A percentile compares a stretch with the other conserved stretches of the same genome.
Evolutionary conservation across 305 asterid genomes (phyloP).

Genomic region (Fraxinus platypoda): DNA sequence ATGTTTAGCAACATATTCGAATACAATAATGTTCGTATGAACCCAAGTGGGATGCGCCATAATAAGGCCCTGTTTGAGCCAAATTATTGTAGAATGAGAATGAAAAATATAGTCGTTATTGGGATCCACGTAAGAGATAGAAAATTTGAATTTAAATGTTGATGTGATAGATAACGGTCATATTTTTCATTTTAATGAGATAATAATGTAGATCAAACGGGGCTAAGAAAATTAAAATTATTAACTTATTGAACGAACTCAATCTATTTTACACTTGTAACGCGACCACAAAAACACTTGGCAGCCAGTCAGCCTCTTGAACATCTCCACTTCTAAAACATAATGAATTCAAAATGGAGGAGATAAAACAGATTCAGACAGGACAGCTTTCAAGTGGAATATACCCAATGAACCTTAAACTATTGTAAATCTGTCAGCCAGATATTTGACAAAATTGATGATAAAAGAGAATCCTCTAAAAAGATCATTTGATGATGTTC

Average conservation of each 20-base stretch:
- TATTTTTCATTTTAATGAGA: too few relatives aligned
- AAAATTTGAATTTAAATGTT: too few relatives aligned
- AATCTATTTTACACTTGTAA: background rate
- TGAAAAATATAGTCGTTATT: too few relatives aligned
- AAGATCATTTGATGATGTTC: slow-evolving; percentile 34
- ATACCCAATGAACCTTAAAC: slow-evolving; percentile 22
- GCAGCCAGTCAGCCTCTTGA: background rate
- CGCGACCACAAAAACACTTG: background rate
- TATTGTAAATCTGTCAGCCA: slow-evolving; percentile 35
- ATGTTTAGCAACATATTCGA: background rate
- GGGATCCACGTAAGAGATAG: too few relatives aligned
- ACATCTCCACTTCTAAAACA: background rate
- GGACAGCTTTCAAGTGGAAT: slow-evolving; percentile 15
- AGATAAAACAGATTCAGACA: slow-evolving; percentile 21
- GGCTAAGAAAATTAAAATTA: too few relatives aligned
- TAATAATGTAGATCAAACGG: too few relatives aligned
- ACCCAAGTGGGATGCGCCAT: background rate
- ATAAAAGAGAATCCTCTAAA: slow-evolving; percentile 15
- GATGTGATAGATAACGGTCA: too few relatives aligned
- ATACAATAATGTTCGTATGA: background rate
- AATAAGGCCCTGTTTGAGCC: too few relatives aligned
- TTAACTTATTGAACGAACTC: background rate
- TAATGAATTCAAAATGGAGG: slow-evolving; percentile 14
- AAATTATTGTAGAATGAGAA: too few relatives aligned
- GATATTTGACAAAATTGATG: slow-evolving; percentile 38